These are phyloP conservation scores for Phaffomyces opuntiae DNA, from an alignment of 805 yeast species.

Conservation along the genomic window DNA sequence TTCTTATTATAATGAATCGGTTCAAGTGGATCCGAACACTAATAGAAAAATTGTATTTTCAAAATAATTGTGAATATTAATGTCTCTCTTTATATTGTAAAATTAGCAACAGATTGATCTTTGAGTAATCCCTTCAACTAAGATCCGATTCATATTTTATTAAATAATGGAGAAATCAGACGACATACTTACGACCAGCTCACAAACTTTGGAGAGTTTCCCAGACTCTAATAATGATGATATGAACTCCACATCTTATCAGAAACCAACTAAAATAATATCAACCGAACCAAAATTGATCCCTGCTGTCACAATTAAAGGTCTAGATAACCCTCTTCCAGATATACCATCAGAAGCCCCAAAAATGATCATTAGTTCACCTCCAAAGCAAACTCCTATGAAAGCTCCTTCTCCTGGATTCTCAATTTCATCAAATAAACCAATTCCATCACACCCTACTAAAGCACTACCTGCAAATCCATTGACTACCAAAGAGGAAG, in stretches of 20 bases:
- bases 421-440: conserved; percentile 2
- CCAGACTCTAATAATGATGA: not conserved
- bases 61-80: too few relatives aligned
- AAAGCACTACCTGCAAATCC: conserved; percentile 47
- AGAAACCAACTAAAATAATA: not conserved
- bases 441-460: conserved; percentile 3
- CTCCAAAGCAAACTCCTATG: conserved; percentile 7
- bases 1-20: not conserved
- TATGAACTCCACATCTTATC: not conserved
- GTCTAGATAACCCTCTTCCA: too few relatives aligned
- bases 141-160: too few relatives aligned
- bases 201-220: too few relatives aligned
- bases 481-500: conserved; percentile 44
- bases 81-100: too few relatives aligned
- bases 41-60: too few relatives aligned
- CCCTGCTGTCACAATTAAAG: too few relatives aligned
- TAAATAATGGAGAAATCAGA: not conserved
- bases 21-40: not conserved
- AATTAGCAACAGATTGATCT: too few relatives aligned
- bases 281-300: not conserved
- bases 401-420: conserved; percentile 3
- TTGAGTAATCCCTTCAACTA: too few relatives aligned
- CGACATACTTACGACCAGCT: too few relatives aligned
- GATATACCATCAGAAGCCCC: not conserved
- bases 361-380: conserved; percentile 1